Conservation (phyloP, 2,329 filamentous ascomycete genomes). For the Amauroascus verrucosus region DNA sequence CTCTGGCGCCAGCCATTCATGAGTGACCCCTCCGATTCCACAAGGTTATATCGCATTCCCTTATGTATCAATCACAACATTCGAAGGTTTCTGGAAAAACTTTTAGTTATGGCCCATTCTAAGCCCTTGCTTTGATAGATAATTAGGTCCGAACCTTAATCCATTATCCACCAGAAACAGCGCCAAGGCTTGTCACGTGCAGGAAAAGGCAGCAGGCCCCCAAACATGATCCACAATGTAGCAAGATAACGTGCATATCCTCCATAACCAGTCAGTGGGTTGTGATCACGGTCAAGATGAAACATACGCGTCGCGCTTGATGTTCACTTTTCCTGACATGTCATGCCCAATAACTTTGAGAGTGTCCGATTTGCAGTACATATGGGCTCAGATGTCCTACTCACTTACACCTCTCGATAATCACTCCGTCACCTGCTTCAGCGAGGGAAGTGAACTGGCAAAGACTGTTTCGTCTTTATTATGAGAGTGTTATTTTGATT, state of each 20-base stretch:
- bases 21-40: slow-evolving; percentile 13
- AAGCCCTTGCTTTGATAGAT: no score
- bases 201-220: no score
- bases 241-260: no score
- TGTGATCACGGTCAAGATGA: background rate
- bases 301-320: slow-evolving; percentile 10
- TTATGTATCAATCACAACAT: slow-evolving; percentile 17
- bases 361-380: background rate
- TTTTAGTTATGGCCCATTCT: no score
- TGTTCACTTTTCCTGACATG: background rate
- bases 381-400: background rate
- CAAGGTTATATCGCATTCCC: slow-evolving; percentile 19
- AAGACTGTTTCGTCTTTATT: no score
- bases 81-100: slow-evolving; percentile 19
- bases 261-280: background rate
- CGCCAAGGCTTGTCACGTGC: no score
- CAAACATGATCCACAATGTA: no score
- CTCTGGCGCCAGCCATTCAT: slow-evolving; percentile 18
- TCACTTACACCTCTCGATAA: background rate
- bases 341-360: background rate
- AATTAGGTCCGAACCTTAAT: no score
- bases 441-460: slow-evolving; percentile 4
- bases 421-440: background rate
- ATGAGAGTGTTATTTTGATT: background rate
- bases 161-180: no score